Evolutionary conservation across 495 filamentous ascomycete genomes (phyloP).

Genomic region (Melanomma pulvis-pyrius): DNA sequence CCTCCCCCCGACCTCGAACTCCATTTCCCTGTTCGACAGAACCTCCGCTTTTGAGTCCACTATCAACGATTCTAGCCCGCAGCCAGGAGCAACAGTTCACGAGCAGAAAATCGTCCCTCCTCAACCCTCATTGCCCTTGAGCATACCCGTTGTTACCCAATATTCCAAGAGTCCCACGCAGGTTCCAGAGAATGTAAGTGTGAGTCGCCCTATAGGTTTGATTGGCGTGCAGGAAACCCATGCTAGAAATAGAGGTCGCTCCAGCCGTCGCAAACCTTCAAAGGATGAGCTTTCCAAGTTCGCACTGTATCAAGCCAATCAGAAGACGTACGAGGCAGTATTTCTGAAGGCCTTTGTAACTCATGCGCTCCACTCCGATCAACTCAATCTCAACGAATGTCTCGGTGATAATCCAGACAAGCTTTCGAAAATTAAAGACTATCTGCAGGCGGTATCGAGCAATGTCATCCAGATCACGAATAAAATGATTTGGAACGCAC

Average conservation of each 20-base stretch:
- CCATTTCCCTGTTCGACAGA: too few species aligned
- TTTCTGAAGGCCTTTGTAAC: conserved; percentile 20
- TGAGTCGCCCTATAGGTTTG: too few species aligned
- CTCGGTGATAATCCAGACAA: neutral
- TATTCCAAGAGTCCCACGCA: neutral
- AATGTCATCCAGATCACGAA: conserved; percentile 7
- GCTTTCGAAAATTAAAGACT: neutral
- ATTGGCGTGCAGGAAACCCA: too few species aligned
- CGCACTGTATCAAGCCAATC: conserved; percentile 16
- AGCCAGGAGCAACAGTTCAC: too few species aligned
- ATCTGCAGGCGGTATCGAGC: conserved; percentile 6
- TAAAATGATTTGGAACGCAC: conserved; percentile 19
- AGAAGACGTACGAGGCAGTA: conserved; percentile 17
- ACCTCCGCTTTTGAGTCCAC: too few species aligned
- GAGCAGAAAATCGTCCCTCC: too few species aligned
- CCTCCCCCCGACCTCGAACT: too few species aligned
- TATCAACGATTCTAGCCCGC: too few species aligned
- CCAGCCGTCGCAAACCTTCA: neutral
- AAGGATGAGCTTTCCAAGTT: conserved; percentile 3
- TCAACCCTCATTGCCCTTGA: too few species aligned
- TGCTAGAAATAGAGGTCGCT: neutral
- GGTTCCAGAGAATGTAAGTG: too few species aligned
- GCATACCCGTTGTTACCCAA: neutral
- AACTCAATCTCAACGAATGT: neutral
- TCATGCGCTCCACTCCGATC: conserved; percentile 14